Conservation (phyloP, 23 red algal genomes). For the Chondrus crispus region DNA sequence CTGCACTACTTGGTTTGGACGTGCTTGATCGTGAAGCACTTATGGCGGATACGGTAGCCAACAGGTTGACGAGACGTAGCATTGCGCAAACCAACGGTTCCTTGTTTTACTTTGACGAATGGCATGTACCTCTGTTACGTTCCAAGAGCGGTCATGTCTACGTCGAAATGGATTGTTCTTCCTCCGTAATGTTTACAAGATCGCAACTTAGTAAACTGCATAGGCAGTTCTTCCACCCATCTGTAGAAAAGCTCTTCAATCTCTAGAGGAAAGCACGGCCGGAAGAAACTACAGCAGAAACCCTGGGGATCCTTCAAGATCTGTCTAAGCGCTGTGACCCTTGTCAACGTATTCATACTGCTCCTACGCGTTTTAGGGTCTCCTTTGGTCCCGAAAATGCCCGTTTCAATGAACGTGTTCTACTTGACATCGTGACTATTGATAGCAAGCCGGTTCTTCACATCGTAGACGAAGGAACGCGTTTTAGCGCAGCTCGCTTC, state of each 20-base stretch:
- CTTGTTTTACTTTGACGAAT: not conserved
- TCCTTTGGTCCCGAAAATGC: constrained; percentile 5
- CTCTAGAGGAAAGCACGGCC: not conserved
- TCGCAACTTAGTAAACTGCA: not conserved
- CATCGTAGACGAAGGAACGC: constrained; percentile 24
- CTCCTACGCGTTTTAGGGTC: constrained; percentile 31
- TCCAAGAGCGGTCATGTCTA: not conserved
- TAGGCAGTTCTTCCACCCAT: not conserved
- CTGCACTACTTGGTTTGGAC: constrained; percentile 13
- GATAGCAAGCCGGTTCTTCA: constrained; percentile 31
- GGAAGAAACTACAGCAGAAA: constrained; percentile 33
- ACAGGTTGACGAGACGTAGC: not conserved
- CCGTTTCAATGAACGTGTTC: constrained; percentile 6
- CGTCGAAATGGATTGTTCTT: not conserved
- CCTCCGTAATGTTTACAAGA: not conserved
- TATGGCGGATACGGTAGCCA: not conserved
- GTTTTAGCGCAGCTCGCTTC: constrained; percentile 34
- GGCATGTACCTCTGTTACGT: not conserved
- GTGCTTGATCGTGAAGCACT: not conserved
- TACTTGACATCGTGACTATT: constrained; percentile 46
- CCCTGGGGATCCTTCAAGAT: constrained; percentile 4
- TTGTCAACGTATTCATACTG: constrained; percentile 9
- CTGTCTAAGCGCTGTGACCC: constrained; percentile 28
- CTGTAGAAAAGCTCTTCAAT: not conserved
- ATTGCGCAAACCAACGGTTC: not conserved